Conservation (phyloP, 139 green algal species). For the Raphidocelis subcapitata region DNA sequence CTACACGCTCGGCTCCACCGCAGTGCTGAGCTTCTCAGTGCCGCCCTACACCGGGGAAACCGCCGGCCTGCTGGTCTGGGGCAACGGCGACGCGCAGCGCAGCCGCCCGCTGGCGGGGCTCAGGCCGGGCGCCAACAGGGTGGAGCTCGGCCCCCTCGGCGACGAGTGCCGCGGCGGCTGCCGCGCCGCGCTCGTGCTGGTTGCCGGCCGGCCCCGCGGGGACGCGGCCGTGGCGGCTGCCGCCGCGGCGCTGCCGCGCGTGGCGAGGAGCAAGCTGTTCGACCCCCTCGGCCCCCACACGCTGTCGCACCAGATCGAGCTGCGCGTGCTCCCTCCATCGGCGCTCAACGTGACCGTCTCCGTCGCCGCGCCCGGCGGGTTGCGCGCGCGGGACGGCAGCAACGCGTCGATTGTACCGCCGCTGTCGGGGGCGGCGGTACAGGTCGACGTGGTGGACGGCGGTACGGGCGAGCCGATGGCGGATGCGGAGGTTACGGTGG, state of each 20-base stretch:
- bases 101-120: neutral
- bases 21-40: constrained; percentile 11
- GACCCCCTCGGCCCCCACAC: constrained; percentile 20
- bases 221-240: neutral
- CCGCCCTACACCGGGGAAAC: constrained; percentile 27
- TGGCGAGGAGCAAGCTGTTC: constrained; percentile 25
- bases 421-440: too few relatives aligned
- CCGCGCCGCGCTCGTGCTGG: constrained; percentile 6
- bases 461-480: neutral
- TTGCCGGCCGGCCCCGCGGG: neutral
- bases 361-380: neutral
- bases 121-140: neutral
- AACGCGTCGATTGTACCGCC: too few relatives aligned
- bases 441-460: neutral
- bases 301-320: neutral
- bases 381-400: too few relatives aligned
- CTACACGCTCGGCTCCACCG: constrained; percentile 5
- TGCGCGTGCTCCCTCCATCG: constrained; percentile 11
- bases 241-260: neutral
- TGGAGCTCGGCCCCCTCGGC: constrained; percentile 10
- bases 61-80: constrained; percentile 29
- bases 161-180: constrained; percentile 29
- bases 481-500: constrained; percentile 38
- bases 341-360: constrained; percentile 7
- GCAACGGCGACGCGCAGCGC: neutral